Conservation (phyloP, 371 early-diverging fungal genomes). For the Batkoa obscura region DNA sequence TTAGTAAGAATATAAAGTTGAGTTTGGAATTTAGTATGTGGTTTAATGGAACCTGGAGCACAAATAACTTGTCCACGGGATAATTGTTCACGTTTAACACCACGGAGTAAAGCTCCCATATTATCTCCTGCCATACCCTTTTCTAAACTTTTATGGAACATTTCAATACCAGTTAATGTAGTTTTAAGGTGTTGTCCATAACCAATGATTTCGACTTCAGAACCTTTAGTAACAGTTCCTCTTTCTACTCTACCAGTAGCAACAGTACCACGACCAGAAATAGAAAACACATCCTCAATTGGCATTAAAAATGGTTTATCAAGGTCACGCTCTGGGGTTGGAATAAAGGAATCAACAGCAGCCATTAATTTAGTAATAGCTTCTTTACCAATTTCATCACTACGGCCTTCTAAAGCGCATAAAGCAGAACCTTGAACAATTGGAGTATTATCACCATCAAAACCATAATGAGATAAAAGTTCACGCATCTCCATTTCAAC, state of each 20-base stretch:
- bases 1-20: constrained; percentile 88
- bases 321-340: constrained; percentile 82
- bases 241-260: constrained; percentile 96
- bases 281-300: constrained; percentile 91
- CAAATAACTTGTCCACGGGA: constrained; percentile 88
- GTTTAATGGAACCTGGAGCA: constrained; percentile 76
- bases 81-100: constrained; percentile 91
- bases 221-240: constrained; percentile 83
- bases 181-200: constrained; percentile 77
- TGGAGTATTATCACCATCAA: constrained; percentile 83
- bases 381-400: constrained; percentile 80
- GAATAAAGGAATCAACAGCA: constrained; percentile 84
- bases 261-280: constrained; percentile 98
- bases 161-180: constrained; percentile 88
- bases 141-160: constrained; percentile 98
- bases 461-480: constrained; percentile 77
- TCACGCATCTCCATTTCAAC: constrained; percentile 99
- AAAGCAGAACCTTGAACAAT: constrained; percentile 92
- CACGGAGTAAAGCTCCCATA: constrained; percentile 92
- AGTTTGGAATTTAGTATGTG: constrained; percentile 83
- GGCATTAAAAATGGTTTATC: constrained; percentile 99
- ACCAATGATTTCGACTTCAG: constrained; percentile 92
- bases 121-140: constrained; percentile 96
- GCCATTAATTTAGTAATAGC: constrained; percentile 79
- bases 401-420: constrained; percentile 82